Conservation (phyloP, 345 rosid genomes). For the Barbarea vulgaris region DNA sequence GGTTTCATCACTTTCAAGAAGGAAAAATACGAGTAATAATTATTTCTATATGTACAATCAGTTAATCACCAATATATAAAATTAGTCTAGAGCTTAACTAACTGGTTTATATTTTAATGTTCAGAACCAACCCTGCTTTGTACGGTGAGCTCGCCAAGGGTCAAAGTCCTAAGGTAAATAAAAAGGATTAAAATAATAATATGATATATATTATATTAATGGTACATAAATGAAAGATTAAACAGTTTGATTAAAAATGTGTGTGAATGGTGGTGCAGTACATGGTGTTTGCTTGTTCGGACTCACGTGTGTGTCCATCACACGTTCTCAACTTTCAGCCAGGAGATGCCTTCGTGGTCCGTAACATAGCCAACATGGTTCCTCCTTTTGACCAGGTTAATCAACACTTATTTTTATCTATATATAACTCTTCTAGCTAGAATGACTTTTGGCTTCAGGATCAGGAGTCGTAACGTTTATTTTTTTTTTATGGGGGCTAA, state of each 20-base stretch:
- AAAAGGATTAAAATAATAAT: background rate
- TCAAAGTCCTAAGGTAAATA: slow-evolving; percentile 83
- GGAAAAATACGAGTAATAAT: slow-evolving; percentile 79
- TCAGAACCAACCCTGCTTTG: slow-evolving; percentile 77
- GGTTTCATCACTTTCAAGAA: slow-evolving; percentile 89
- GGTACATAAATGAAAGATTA: background rate
- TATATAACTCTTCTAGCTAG: background rate
- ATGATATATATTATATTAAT: background rate
- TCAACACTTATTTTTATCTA: background rate
- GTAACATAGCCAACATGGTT: slow-evolving; percentile 58
- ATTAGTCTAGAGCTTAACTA: slow-evolving; percentile 4
- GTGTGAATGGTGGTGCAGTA: slow-evolving; percentile 53
- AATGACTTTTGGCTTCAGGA: slow-evolving; percentile 15
- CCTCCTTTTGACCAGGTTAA: slow-evolving; percentile 57
- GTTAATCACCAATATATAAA: background rate
- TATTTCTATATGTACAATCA: background rate
- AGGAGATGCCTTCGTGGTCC: slow-evolving; percentile 57
- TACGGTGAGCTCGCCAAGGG: slow-evolving; percentile 81
- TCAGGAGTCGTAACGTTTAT: background rate
- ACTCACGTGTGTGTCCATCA: slow-evolving; percentile 59
- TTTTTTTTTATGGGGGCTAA: background rate
- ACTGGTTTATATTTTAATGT: background rate
- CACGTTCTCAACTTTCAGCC: slow-evolving; percentile 52
- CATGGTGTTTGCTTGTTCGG: slow-evolving; percentile 80
- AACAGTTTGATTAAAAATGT: background rate